Conservation (phyloP, 148 eudicot genomes). For the Rhododendron molle region DNA sequence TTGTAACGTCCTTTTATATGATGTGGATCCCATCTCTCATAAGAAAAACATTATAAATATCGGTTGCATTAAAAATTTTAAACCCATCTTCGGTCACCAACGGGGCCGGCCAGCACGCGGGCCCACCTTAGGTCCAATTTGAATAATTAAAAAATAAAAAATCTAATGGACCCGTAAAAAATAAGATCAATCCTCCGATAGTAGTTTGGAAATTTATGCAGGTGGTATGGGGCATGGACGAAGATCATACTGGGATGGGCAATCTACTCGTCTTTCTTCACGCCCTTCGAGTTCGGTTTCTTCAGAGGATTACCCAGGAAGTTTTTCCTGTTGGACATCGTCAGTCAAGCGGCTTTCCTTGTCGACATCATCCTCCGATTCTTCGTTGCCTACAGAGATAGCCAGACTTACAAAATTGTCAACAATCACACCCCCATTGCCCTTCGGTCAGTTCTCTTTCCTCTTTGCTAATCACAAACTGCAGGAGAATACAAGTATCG, state of each 20-base stretch:
- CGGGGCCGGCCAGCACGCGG: too few relatives aligned
- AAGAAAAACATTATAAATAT: too few relatives aligned
- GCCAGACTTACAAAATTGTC: constrained; percentile 65
- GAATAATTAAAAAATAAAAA: too few relatives aligned
- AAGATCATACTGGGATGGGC: constrained; percentile 78
- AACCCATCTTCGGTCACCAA: too few relatives aligned
- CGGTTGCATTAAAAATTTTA: too few relatives aligned
- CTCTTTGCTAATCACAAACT: not conserved
- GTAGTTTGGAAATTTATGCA: constrained; percentile 25
- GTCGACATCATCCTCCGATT: constrained; percentile 71
- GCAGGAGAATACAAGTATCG: not conserved
- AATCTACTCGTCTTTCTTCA: constrained; percentile 75
- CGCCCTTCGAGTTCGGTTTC: constrained; percentile 96
- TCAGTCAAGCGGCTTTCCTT: constrained; percentile 77
- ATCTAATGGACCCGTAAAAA: too few relatives aligned
- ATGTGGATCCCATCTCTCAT: too few relatives aligned
- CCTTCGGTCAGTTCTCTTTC: constrained; percentile 39
- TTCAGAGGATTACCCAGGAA: constrained; percentile 77
- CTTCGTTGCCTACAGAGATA: constrained; percentile 84
- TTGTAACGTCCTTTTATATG: too few relatives aligned
- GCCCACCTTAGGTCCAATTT: too few relatives aligned
- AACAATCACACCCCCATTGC: constrained; percentile 61
- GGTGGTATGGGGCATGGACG: constrained; percentile 79
- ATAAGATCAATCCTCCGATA: too few relatives aligned
- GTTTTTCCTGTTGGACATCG: constrained; percentile 70